These are phyloP conservation scores for Geotrichum candidum DNA, from an alignment of 1,139 yeast genomes.

Conservation along the genomic window DNA sequence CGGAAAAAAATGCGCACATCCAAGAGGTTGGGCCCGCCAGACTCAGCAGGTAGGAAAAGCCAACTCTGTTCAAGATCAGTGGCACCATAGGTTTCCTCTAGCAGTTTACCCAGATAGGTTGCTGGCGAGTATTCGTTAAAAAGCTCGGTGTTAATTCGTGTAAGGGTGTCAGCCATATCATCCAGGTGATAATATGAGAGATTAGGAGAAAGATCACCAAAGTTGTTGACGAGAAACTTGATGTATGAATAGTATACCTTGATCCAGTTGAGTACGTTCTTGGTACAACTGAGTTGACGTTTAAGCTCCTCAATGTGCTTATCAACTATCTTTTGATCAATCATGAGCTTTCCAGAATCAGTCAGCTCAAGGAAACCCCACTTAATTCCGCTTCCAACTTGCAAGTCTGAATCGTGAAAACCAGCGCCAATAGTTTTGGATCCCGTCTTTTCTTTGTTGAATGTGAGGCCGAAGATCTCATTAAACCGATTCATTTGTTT, in stretches of 20 bases:
- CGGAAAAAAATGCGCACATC: conserved; percentile 16
- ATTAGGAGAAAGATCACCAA: conserved; percentile 19
- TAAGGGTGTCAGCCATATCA: conserved; percentile 18
- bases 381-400: conserved; percentile 16
- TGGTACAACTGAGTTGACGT: conserved; percentile 16
- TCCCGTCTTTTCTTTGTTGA: conserved; percentile 23
- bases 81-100: conserved; percentile 9
- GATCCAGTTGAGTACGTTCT: conserved; percentile 18
- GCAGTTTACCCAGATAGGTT: conserved; percentile 1
- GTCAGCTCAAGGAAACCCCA: conserved; percentile 21
- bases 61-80: conserved; percentile 17
- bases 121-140: conserved; percentile 14
- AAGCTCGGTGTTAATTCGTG: conserved; percentile 15
- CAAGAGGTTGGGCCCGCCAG: conserved; percentile 20
- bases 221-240: conserved; percentile 17
- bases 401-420: conserved; percentile 5
- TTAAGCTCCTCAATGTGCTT: conserved; percentile 19
- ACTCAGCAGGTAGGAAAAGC: conserved; percentile 19
- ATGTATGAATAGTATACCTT: conserved; percentile 20
- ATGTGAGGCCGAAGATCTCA: conserved; percentile 19
- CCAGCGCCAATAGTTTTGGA: conserved; percentile 15
- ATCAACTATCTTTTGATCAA: conserved; percentile 18
- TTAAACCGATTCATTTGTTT: conserved; percentile 17
- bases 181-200: conserved; percentile 19
- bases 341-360: conserved; percentile 11